Percentiles rank a stretch among this genome's conserved stretches.
phyloP scores from a whole-genome alignment of 495 filamentous ascomycete species.

The Immersiella caudata region DNA sequence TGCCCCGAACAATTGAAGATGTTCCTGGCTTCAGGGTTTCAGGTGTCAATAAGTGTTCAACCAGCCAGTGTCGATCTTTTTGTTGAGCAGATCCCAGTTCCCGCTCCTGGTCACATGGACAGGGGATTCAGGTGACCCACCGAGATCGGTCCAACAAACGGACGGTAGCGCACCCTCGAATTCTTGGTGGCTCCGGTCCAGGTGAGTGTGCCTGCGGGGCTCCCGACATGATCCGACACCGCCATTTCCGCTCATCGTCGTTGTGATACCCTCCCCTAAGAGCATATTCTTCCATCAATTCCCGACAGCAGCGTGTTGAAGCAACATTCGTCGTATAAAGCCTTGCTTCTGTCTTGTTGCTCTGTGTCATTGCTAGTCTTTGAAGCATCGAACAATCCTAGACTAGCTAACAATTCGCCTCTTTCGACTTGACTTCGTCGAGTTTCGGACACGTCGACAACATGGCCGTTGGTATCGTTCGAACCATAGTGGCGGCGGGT shows the following conservation, averaged over 20 bases:
- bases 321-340: background rate
- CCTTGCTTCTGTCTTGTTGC: background rate
- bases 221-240: conserved; percentile 27
- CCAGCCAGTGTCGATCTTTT: background rate
- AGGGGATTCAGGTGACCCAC: conserved; percentile 25
- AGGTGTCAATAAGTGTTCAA: background rate
- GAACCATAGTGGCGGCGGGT: conserved; percentile 14
- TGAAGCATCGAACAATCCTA: background rate
- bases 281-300: conserved; percentile 2
- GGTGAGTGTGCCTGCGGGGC: background rate
- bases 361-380: background rate
- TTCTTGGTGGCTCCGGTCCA: background rate
- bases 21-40: background rate
- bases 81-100: background rate
- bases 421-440: background rate
- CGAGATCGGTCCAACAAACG: conserved; percentile 25
- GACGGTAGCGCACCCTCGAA: conserved; percentile 15
- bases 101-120: conserved; percentile 29
- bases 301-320: background rate
- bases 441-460: conserved; percentile 12
- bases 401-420: background rate
- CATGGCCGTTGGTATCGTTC: conserved; percentile 34
- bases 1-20: background rate
- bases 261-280: conserved; percentile 2
- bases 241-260: conserved; percentile 27